Conservation (phyloP, 1,284 basidiomycete species). For the Schizophyllum amplum region DNA sequence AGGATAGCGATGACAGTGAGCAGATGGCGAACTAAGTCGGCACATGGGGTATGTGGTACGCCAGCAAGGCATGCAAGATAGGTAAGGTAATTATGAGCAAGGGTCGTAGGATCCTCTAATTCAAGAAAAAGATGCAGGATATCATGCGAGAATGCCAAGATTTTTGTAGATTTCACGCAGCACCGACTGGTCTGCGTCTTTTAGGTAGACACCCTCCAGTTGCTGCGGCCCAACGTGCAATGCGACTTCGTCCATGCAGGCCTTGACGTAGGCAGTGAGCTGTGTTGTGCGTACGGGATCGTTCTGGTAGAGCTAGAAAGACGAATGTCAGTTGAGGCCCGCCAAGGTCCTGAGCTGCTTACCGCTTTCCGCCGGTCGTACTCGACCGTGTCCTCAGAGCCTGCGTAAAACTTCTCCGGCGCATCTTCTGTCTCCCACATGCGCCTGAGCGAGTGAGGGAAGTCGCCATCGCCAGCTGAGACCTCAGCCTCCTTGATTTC, state of each 20-base stretch:
- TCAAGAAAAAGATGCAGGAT: background rate
- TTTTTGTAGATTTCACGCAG: slow-evolving; percentile 44
- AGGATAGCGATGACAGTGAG: background rate
- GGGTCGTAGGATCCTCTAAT: background rate
- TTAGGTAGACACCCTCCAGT: slow-evolving; percentile 53
- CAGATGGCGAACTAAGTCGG: background rate
- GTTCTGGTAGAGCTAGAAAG: slow-evolving; percentile 47
- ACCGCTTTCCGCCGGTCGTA: slow-evolving; percentile 63
- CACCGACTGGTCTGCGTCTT: slow-evolving; percentile 61
- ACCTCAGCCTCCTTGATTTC: slow-evolving; percentile 70
- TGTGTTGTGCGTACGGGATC: slow-evolving; percentile 61
- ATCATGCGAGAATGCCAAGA: background rate
- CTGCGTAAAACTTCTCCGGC: slow-evolving; percentile 47
- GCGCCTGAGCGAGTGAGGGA: slow-evolving; percentile 34
- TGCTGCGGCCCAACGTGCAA: slow-evolving; percentile 40
- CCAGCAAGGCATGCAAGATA: background rate
- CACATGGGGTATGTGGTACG: too few relatives aligned
- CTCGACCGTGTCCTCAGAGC: slow-evolving; percentile 58
- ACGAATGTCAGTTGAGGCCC: background rate
- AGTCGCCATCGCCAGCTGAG: slow-evolving; percentile 31
- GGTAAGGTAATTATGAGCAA: background rate
- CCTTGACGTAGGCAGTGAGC: slow-evolving; percentile 50
- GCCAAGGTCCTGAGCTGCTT: slow-evolving; percentile 15
- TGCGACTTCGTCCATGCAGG: slow-evolving; percentile 54
- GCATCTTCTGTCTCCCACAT: slow-evolving; percentile 61